Evolutionary conservation across 805 yeast species (phyloP), one percentile per base, ranked within the genome.

Genomic region (Lachancea nothofagi): DNA sequence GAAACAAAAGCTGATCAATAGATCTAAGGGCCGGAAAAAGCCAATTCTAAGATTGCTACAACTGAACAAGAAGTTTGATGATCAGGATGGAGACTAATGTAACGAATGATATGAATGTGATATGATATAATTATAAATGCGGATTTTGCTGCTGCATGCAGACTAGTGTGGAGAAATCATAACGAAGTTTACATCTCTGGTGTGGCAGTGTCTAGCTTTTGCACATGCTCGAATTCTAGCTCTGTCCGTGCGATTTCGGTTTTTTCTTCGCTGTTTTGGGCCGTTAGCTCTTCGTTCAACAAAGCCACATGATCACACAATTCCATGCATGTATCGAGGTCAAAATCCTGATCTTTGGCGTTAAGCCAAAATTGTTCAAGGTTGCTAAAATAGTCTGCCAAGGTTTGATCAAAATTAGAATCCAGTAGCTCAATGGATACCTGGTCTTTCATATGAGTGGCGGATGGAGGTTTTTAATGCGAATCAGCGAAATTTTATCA

Each of bases 1-100:
- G 33, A 51, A 46, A 22, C 46, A 47, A 13, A 51, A 52, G 33
- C 29, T 49, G 7, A 29, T 53, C 18, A 50, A 50, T 21, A 47
- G 55, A 24, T 42, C 47, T 0, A 51, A 44, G 33, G 64, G 63
- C 8, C 52, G 64, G 37, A 57, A 51, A 36, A 59, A 48, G 36
- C 62, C 64, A 1, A 46, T 57, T 3, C 39, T 55, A 5, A 49
- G 49, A n/a, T 33, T 57, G 22, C 35, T 57, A 17, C 56, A 53
- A 28, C 35, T 54, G 33, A 45, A 45, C 19, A 51, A 51, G 24
- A 47, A 44, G 5, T 19, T 35, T 7, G 20, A 28, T 12, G 31
- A 28, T 21, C 31, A 35, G 20, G 29, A 27, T 12, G 30, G 31
- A 14, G 31, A 26, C 10, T 35, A 35, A 21, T 13, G 13, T 33